Conservation (phyloP, 176 grass and related monocot genomes). For the Neostapfia colusana region DNA sequence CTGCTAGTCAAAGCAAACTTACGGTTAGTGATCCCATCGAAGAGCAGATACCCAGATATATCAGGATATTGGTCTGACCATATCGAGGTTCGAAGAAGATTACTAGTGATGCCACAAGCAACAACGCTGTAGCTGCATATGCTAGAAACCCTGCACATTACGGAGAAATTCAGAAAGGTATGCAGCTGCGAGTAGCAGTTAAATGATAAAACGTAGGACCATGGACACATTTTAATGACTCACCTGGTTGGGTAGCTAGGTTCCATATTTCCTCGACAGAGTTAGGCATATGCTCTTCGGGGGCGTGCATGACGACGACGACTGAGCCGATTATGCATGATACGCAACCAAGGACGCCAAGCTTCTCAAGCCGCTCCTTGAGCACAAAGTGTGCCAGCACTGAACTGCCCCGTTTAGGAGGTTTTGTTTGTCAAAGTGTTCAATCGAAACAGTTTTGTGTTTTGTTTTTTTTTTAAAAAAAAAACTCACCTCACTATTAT, state of each 20-base stretch:
- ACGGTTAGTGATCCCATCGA: constrained; percentile 93
- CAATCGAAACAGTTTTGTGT: background rate
- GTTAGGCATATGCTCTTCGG: constrained; percentile 66
- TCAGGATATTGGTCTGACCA: constrained; percentile 86
- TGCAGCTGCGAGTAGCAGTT: background rate
- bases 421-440: background rate
- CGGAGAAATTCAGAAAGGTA: constrained; percentile 27
- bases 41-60: constrained; percentile 94
- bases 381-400: constrained; percentile 84
- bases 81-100: constrained; percentile 83
- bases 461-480: no score
- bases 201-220: background rate
- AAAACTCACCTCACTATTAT: constrained; percentile 80
- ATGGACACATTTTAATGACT: background rate
- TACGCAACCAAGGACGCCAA: constrained; percentile 83
- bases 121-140: constrained; percentile 59
- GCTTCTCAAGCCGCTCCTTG: constrained; percentile 72
- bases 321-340: constrained; percentile 93
- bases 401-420: constrained; percentile 45
- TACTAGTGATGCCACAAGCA: constrained; percentile 54
- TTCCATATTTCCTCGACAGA: constrained; percentile 92
- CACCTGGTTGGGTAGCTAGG: constrained; percentile 88
- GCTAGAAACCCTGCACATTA: constrained; percentile 63
- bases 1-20: constrained; percentile 37
- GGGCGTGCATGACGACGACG: constrained; percentile 87